Evolutionary conservation across 805 yeast genomes (phyloP).

Genomic region (Jamesozyma gamospora): DNA sequence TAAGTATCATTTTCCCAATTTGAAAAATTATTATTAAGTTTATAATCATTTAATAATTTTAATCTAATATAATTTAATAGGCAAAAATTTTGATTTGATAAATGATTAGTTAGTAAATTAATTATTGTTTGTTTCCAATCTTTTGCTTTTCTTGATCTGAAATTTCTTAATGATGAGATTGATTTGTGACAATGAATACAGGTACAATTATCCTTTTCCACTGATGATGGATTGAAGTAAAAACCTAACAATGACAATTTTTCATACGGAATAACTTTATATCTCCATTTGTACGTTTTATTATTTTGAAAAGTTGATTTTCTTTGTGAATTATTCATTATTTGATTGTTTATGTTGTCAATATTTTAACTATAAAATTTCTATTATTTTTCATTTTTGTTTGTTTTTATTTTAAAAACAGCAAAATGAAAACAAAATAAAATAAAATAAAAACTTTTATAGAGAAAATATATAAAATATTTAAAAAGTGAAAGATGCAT

Average conservation of each 20-base stretch:
- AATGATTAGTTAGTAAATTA: constrained; percentile 19
- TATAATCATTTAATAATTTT: constrained; percentile 18
- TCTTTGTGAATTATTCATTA: background rate
- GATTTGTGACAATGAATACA: constrained; percentile 18
- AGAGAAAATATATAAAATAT: no score
- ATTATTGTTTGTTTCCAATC: constrained; percentile 17
- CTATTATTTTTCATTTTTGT: background rate
- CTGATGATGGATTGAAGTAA: constrained; percentile 17
- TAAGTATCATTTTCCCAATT: constrained; percentile 18
- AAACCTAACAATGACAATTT: constrained; percentile 23
- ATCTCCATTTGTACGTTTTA: constrained; percentile 18
- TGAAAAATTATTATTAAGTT: constrained; percentile 7
- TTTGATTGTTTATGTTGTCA: background rate
- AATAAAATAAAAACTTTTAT: no score
- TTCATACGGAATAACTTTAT: constrained; percentile 21
- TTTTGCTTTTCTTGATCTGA: constrained; percentile 16
- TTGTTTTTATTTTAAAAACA: no score
- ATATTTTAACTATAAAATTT: background rate
- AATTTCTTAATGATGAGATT: constrained; percentile 15
- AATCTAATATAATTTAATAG: constrained; percentile 11
- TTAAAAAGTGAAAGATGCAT: background rate
- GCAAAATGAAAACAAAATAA: no score
- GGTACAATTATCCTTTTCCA: constrained; percentile 11
- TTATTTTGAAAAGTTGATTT: constrained; percentile 10
- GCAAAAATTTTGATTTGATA: constrained; percentile 10